Evolutionary conservation across 108 stramenopile genomes (phyloP).

Genomic region (Mediolabrus comicus): DNA sequence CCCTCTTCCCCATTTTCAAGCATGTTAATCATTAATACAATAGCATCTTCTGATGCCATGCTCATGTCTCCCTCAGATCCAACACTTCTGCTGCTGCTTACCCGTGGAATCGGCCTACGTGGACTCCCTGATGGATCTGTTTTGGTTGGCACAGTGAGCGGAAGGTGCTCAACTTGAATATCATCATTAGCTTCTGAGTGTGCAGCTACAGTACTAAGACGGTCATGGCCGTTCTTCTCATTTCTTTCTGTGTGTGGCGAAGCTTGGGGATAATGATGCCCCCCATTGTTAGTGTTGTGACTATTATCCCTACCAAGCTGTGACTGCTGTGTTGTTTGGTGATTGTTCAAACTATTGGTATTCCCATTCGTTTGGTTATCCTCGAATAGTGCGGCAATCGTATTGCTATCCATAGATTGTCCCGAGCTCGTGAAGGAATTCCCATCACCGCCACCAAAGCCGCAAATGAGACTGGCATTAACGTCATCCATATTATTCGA

Average conservation of each 20-base stretch:
- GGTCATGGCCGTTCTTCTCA: background rate
- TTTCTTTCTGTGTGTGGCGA: background rate
- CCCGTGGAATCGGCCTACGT: background rate
- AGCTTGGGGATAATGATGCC: no score
- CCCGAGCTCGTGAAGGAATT: conserved; percentile 8
- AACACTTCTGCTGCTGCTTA: conserved; percentile 6
- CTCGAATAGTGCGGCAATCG: background rate
- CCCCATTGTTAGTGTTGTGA: background rate
- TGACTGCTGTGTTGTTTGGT: background rate
- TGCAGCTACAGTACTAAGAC: no score
- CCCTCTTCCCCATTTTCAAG: background rate
- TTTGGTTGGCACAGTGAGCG: conserved; percentile 5
- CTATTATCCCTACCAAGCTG: background rate
- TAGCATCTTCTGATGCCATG: conserved; percentile 40
- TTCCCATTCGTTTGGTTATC: background rate
- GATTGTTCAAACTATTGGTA: background rate
- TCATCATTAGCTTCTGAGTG: background rate
- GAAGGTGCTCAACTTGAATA: background rate
- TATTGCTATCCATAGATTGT: background rate
- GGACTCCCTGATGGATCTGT: background rate
- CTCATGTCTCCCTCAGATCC: conserved; percentile 15
- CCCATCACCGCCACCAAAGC: conserved; percentile 26
- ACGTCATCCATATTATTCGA: background rate
- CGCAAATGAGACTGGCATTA: conserved; percentile 20
- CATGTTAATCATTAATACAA: conserved; percentile 30